Evolutionary conservation across 352 stramenopile species (phyloP), one percentile per base, ranked within the genome.

Genomic region (Phytophthora nicotianae): DNA sequence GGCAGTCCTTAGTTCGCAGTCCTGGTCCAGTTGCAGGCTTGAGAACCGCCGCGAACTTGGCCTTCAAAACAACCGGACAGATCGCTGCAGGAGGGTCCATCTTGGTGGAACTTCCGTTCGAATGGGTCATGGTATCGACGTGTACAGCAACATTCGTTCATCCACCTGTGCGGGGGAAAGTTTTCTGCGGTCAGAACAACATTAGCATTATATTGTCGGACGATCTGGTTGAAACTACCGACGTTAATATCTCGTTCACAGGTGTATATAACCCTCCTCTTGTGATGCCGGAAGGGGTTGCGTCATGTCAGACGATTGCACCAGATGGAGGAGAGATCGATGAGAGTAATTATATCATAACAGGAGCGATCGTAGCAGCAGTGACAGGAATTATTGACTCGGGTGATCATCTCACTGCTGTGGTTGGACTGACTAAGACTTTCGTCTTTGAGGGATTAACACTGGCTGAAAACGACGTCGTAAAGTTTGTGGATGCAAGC

Each of bases 401-500:
- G 5, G 78, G 76, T 1, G 76, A 91, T 40, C 62, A 59, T 27
- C 70, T 85, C 11, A 75, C 82, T 2, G 78, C 82, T 2, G 72
- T 91, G 3, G 74, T 75, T 16, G 78, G 74, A 10, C 68, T 85
- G 5, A 27, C 38, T 5, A 91, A 89, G 46, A 55, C 6, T 7
- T 89, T 91, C 50, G 13, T 21, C 1, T 88, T 89, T 37, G 51
- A 83, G 24, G 82, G 82, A 19, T 68, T 64, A 20, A 62, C 65
- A 21, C 50, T 89, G 10, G 62, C 58, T 8, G 14, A 45, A n/a
- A 57, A 55, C 6, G 82, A 91, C 33, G 57, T 84, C 0, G 48
- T 91, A 17, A 91, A 91, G 24, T 91, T 89, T 27, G 74, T 91
- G 2, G 79, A 89, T 53, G 43, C 62, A 3, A 86, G 63, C 20